Percentiles rank a stretch among this genome's conserved stretches.
phyloP scores from a whole-genome alignment of 805 yeast species.

The Candida multigemmis region DNA sequence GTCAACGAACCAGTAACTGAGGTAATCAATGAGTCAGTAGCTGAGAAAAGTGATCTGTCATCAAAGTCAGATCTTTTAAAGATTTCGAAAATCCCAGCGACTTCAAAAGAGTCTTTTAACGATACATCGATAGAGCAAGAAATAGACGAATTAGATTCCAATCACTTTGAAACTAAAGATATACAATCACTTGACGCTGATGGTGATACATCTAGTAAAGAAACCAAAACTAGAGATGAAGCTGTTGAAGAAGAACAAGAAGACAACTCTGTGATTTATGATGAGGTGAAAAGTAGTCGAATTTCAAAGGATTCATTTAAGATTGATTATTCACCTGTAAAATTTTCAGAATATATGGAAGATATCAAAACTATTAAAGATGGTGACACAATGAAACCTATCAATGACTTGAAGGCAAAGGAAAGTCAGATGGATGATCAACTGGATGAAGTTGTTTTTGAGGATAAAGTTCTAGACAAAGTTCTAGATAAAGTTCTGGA shows the following conservation, averaged over 20 bases:
- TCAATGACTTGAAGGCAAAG: neutral
- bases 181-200: no score
- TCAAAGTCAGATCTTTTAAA: neutral
- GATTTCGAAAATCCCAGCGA: neutral
- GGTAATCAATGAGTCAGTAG: neutral
- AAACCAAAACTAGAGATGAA: neutral
- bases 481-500: no score
- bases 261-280: constrained; percentile 1
- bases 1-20: neutral
- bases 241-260: constrained; percentile 1
- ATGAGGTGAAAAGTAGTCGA: neutral
- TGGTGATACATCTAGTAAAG: no score
- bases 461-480: neutral
- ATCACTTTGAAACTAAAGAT: no score
- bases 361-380: neutral
- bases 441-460: neutral
- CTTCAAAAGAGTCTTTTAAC: neutral
- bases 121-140: neutral
- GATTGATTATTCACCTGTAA: neutral
- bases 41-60: neutral
- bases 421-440: neutral
- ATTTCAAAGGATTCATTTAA: constrained; percentile 1
- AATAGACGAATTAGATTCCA: neutral
- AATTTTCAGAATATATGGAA: neutral
- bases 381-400: neutral